Evolutionary conservation across 2,329 filamentous ascomycete species (phyloP).

Genomic region (Fonsecaea nubica): DNA sequence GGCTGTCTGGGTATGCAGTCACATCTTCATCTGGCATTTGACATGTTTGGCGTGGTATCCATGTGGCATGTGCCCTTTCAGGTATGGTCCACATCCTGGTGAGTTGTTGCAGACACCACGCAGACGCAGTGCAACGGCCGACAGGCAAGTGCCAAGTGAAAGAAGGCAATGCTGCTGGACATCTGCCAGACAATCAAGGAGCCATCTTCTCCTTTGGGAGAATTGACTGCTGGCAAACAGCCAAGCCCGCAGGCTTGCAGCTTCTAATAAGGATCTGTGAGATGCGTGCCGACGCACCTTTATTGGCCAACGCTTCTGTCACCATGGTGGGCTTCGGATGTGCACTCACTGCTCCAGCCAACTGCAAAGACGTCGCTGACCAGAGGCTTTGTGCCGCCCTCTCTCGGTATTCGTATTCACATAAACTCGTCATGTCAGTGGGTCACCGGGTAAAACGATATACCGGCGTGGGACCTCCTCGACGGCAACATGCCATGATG

Average conservation of each 20-base stretch:
- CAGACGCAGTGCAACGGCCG: neutral
- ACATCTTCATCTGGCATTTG: neutral
- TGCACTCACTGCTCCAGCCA: neutral
- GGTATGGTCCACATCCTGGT: neutral
- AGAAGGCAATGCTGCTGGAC: neutral
- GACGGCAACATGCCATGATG: neutral
- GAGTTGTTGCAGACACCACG: neutral
- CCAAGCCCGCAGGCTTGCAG: neutral
- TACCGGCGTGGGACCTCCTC: neutral
- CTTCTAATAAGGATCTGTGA: neutral
- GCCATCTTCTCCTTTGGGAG: neutral
- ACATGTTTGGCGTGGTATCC: too few relatives aligned
- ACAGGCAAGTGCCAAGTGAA: neutral
- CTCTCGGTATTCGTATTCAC: neutral
- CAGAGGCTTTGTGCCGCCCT: neutral
- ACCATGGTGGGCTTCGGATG: neutral
- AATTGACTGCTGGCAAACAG: neutral
- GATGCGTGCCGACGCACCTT: neutral
- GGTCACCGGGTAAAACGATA: slow-evolving; percentile 3
- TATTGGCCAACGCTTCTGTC: neutral
- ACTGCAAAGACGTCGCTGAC: neutral
- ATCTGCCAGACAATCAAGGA: neutral
- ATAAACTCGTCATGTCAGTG: neutral
- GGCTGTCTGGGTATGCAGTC: neutral
- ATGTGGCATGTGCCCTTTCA: neutral